phyloP scores from a whole-genome alignment of 2,329 filamentous ascomycete species.

The Didymella arachidicola region DNA sequence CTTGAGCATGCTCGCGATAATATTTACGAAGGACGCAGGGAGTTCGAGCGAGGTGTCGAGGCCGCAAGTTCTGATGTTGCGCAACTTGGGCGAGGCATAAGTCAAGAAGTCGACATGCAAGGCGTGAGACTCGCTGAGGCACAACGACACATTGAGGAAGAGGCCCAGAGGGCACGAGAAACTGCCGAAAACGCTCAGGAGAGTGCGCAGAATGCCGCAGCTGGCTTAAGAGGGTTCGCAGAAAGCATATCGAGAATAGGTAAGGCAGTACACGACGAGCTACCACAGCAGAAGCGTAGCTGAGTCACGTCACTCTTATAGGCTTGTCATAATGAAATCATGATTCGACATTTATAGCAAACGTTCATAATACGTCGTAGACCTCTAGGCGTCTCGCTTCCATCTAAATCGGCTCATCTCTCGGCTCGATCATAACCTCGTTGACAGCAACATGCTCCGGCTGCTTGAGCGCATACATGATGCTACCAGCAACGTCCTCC shows the following conservation, averaged over 20 bases:
- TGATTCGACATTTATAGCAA: no score
- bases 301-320: no score
- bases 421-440: conserved; percentile 71
- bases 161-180: conserved; percentile 13
- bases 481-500: conserved; percentile 74
- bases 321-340: no score
- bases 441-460: conserved; percentile 80
- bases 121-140: conserved; percentile 14
- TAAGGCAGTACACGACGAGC: conserved; percentile 24
- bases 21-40: conserved; percentile 9
- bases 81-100: conserved; percentile 13
- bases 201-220: conserved; percentile 17
- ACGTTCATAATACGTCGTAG: no score
- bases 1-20: conserved; percentile 19
- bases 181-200: conserved; percentile 15
- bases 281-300: conserved; percentile 11
- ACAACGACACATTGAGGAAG: conserved; percentile 17
- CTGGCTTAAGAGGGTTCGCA: conserved; percentile 19
- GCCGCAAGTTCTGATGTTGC: conserved; percentile 10
- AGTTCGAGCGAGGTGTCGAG: conserved; percentile 15
- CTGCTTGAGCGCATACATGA: conserved; percentile 77
- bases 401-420: conserved; percentile 47
- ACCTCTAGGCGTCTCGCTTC: no score
- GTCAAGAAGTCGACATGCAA: conserved; percentile 16
- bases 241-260: conserved; percentile 23